phyloP scores from a whole-genome alignment of 148 eudicot genomes.

The Euryodendron excelsum region DNA sequence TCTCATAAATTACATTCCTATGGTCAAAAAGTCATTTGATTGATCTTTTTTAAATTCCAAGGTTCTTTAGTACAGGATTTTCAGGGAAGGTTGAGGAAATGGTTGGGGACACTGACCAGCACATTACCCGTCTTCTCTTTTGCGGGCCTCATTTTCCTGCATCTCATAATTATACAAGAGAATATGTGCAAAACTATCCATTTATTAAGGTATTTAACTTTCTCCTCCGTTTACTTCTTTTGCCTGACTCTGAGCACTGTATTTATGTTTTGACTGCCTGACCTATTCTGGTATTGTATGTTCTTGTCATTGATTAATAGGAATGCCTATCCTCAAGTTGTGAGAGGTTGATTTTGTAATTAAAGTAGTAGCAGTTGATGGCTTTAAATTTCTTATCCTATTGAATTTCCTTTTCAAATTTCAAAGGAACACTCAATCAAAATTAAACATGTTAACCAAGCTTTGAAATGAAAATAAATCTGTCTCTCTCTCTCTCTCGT shows the following conservation, averaged over 20 bases:
- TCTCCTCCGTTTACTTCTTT: neutral
- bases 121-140: conserved; percentile 61
- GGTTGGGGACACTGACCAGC: conserved; percentile 27
- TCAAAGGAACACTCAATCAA: neutral
- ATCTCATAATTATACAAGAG: conserved; percentile 70
- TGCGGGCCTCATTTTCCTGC: conserved; percentile 76
- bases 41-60: neutral
- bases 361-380: neutral
- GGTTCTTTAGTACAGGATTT: conserved; percentile 4
- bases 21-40: neutral
- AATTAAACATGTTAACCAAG: neutral
- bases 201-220: conserved; percentile 58
- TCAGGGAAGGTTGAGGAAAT: conserved; percentile 35
- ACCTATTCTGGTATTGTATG: neutral
- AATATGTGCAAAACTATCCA: conserved; percentile 55
- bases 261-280: neutral
- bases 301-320: neutral
- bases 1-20: neutral
- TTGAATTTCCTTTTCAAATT: neutral
- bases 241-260: neutral
- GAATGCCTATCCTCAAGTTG: neutral
- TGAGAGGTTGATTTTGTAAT: neutral
- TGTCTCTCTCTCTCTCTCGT: neutral
- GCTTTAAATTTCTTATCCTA: neutral
- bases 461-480: neutral